These are phyloP conservation scores for Choricystis sp. DNA, from an alignment of 139 green algal species.

Conservation along the genomic window DNA sequence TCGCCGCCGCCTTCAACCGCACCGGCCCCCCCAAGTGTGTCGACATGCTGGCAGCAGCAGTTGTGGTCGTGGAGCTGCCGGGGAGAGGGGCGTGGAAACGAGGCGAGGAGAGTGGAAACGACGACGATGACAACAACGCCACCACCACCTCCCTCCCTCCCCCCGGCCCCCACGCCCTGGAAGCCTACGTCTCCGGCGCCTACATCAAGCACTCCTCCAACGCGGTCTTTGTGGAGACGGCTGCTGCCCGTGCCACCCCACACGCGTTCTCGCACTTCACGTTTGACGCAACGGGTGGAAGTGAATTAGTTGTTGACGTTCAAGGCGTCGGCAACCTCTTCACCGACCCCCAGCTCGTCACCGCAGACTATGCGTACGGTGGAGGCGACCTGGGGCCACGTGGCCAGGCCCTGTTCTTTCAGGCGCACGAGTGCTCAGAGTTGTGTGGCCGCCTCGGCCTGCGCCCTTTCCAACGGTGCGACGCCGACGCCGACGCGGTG, in stretches of 20 bases:
- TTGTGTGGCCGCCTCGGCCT: constrained; percentile 25
- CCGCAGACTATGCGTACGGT: constrained; percentile 16
- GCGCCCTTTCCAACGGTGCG: constrained; percentile 16
- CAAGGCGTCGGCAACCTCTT: constrained; percentile 32
- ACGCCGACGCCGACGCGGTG: constrained; percentile 2
- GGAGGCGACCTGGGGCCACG: constrained; percentile 15
- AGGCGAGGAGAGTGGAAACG: no score
- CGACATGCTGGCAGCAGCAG: constrained; percentile 10
- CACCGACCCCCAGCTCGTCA: constrained; percentile 31
- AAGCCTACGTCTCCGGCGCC: constrained; percentile 35
- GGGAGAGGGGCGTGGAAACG: no score
- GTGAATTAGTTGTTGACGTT: not conserved
- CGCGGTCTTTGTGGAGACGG: not conserved
- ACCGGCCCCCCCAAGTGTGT: constrained; percentile 26
- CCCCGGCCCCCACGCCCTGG: constrained; percentile 11
- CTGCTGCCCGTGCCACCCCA: constrained; percentile 8
- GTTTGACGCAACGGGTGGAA: constrained; percentile 15
- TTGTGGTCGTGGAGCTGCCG: constrained; percentile 8
- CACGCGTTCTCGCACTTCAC: constrained; percentile 35
- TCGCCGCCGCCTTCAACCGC: constrained; percentile 29
- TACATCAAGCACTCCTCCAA: constrained; percentile 34
- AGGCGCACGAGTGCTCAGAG: constrained; percentile 29
- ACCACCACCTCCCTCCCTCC: no score
- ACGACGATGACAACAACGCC: not conserved
- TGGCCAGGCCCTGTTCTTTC: constrained; percentile 35